Evolutionary conservation across 306 rosid species (phyloP), one percentile per base, ranked within the genome.

Genomic region (Castanopsis chinensis): DNA sequence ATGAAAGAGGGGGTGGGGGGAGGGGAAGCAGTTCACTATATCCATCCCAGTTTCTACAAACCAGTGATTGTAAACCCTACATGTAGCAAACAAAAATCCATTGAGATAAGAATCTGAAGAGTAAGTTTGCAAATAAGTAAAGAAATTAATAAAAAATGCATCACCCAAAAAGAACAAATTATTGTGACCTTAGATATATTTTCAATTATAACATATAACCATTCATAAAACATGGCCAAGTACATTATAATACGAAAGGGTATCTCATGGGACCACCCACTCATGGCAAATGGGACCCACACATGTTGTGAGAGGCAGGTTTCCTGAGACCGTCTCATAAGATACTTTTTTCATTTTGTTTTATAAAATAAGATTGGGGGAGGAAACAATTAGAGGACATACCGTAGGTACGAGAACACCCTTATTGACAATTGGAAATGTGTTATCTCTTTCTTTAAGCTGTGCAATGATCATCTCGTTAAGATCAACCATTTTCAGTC

Each of bases 391-490:
- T 64, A 65, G 56, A 67, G 52, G 37, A 74, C 85, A 77, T 87
- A 91, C 98, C 98, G 87, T 83, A 5, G 92, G 89, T 58, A 95
- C 89, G 54, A 95, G 93, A 89, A 95, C 85, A 9, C 99, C 97
- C 79, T 89, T 87, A 60, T 69, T 83, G 72, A 95, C 92, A 74
- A 84, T 63, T 53, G 99, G 99, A 73, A 95, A 93, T 69, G 88
- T n/a, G 37, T 81, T n/a, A 78, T 88, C 88, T 85, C 84, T 86
- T 84, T 88, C 89, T 85, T 90, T 91, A 56, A 95, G 93, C 85
- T 90, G 97, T 3, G 85, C 78, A 30, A 89, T 79, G 58, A 93
- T 84, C 94, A 88, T 91, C 52, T 93, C 91, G 58, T 89, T 95
- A 19, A 95, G 94, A 73, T 91, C 97, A 59, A 95, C 81, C 99